Percentiles rank a stretch among this genome's conserved stretches.
These are phyloP conservation scores for Hanseniaspora thailandica DNA, from an alignment of 805 yeast genomes.

Conservation along the genomic window DNA sequence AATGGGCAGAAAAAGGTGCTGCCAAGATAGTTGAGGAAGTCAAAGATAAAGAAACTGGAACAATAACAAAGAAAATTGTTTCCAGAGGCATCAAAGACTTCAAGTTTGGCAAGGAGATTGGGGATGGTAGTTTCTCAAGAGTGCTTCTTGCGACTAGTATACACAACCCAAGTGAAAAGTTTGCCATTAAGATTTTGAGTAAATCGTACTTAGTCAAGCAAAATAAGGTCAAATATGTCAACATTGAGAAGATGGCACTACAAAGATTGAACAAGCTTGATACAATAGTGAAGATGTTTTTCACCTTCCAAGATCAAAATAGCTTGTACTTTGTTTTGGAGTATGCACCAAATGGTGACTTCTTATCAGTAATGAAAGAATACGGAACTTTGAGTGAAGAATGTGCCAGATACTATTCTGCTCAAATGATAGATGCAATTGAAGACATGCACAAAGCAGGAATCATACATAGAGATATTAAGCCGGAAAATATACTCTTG, in stretches of 20 bases:
- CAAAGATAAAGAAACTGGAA: slow-evolving; percentile 37
- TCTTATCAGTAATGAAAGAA: slow-evolving; percentile 53
- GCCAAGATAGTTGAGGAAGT: slow-evolving; percentile 41
- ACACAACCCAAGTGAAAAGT: slow-evolving; percentile 55
- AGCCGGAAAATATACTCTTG: slow-evolving; percentile 68
- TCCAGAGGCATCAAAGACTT: slow-evolving; percentile 65
- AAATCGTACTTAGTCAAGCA: slow-evolving; percentile 69
- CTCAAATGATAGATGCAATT: slow-evolving; percentile 64
- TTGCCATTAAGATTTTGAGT: slow-evolving; percentile 66
- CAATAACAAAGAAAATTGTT: slow-evolving; percentile 40
- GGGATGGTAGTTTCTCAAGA: slow-evolving; percentile 93
- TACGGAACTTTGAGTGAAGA: slow-evolving; percentile 62
- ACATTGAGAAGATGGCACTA: slow-evolving; percentile 69
- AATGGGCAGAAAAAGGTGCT: slow-evolving; percentile 50
- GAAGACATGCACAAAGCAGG: slow-evolving; percentile 64
- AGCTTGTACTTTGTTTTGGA: slow-evolving; percentile 65
- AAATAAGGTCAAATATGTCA: slow-evolving; percentile 74
- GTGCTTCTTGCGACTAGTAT: slow-evolving; percentile 77
- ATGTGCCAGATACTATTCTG: slow-evolving; percentile 53
- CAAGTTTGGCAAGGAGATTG: slow-evolving; percentile 75
- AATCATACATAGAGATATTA: slow-evolving; percentile 67
- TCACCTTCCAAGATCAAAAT: slow-evolving; percentile 68
- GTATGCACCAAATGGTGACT: slow-evolving; percentile 70
- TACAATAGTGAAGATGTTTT: slow-evolving; percentile 58
- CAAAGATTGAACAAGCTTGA: slow-evolving; percentile 50